A percentile compares a stretch with the other conserved stretches of the same genome.
Evolutionary conservation across 257 asterid species (phyloP).

Genomic region (Ilex aquifolium): DNA sequence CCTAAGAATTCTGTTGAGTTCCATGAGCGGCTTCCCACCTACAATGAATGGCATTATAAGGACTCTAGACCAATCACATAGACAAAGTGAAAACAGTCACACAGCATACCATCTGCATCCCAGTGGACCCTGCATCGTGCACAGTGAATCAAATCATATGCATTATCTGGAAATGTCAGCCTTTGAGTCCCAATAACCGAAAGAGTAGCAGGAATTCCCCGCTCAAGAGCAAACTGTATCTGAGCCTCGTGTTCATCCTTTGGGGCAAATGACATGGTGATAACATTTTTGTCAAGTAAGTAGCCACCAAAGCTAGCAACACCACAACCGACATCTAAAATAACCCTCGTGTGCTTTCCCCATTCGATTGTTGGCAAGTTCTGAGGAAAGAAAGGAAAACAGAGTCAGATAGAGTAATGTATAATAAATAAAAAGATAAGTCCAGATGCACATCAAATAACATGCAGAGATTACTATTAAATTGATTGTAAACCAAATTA

Average conservation of each 20-base stretch:
- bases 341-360: slow-evolving; percentile 81
- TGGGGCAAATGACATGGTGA: slow-evolving; percentile 95
- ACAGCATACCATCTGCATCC: slow-evolving; percentile 73
- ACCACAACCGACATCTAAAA: slow-evolving; percentile 96
- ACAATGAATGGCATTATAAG: slow-evolving; percentile 15
- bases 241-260: slow-evolving; percentile 99
- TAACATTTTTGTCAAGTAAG: slow-evolving; percentile 66
- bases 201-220: slow-evolving; percentile 90
- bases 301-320: slow-evolving; percentile 99
- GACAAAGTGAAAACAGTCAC: slow-evolving; percentile 13
- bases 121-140: slow-evolving; percentile 98
- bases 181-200: slow-evolving; percentile 86
- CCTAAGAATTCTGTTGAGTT: slow-evolving; percentile 87
- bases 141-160: slow-evolving; percentile 81
- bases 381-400: slow-evolving; percentile 29
- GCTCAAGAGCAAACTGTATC: slow-evolving; percentile 93
- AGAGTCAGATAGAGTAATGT: slow-evolving; percentile 2
- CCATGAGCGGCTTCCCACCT: slow-evolving; percentile 90
- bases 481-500: too few species aligned
- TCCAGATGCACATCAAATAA: neutral
- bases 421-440: neutral
- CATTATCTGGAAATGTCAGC: slow-evolving; percentile 76
- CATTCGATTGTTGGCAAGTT: slow-evolving; percentile 56
- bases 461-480: too few species aligned
- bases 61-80: slow-evolving; percentile 5